Evolutionary conservation across 2,329 filamentous ascomycete species (phyloP).

Genomic region (Rachicladosporium sp.): DNA sequence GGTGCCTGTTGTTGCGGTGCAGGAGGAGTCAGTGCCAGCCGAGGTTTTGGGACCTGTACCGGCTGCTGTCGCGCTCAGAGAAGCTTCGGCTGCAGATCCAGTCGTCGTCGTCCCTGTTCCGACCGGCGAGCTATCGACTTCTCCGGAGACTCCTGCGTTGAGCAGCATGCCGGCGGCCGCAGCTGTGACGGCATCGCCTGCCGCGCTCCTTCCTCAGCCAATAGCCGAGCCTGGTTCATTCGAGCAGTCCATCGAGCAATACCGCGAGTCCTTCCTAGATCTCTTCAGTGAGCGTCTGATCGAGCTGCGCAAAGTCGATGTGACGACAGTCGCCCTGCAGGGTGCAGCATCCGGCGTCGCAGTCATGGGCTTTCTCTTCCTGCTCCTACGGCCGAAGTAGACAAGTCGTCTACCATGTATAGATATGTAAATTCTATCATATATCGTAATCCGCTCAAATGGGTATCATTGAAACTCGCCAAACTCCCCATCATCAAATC

Average conservation of each 20-base stretch:
- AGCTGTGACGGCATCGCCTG: too few species aligned
- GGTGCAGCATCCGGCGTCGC: conserved; percentile 31
- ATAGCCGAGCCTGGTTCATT: neutral
- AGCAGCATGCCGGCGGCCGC: neutral
- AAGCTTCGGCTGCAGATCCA: too few species aligned
- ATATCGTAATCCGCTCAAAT: neutral
- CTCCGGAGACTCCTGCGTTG: neutral
- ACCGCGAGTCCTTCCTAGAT: conserved; percentile 10
- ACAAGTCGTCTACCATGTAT: conserved; percentile 4
- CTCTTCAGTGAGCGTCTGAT: conserved; percentile 33
- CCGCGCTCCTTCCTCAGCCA: neutral
- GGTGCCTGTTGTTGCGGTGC: conserved; percentile 2
- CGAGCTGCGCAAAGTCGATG: conserved; percentile 33
- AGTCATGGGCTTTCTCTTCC: conserved; percentile 23
- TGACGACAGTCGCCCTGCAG: conserved; percentile 33
- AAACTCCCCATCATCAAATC: conserved; percentile 81
- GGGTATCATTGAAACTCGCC: conserved; percentile 56
- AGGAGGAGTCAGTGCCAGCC: conserved; percentile 6
- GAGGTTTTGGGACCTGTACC: conserved; percentile 7
- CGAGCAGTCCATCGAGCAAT: too few species aligned
- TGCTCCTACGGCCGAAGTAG: conserved; percentile 21
- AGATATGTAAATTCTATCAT: conserved; percentile 2
- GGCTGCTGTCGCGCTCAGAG: neutral
- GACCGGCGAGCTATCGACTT: neutral
- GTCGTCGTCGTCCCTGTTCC: too few species aligned